phyloP scores from a whole-genome alignment of 2,329 filamentous ascomycete genomes.

The Furcasterigmium sp. region DNA sequence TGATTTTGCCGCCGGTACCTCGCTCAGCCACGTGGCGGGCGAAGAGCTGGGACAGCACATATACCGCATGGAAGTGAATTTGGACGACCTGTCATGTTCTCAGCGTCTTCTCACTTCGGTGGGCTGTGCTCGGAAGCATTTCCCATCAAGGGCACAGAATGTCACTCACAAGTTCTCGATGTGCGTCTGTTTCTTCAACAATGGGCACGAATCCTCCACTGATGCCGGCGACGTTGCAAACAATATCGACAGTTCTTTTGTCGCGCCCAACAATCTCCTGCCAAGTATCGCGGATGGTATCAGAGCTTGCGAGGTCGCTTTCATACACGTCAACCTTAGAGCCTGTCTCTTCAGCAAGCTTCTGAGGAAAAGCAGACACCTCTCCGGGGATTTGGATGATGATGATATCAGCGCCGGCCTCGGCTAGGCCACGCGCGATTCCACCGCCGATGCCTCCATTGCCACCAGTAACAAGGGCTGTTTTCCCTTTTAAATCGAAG shows the following conservation, averaged over 20 bases:
- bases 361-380: slow-evolving; percentile 4
- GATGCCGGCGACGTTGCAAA: slow-evolving; percentile 13
- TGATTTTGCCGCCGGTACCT: slow-evolving; percentile 11
- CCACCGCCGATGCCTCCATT: not conserved
- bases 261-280: slow-evolving; percentile 6
- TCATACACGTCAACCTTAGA: slow-evolving; percentile 5
- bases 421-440: not conserved
- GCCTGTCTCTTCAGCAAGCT: slow-evolving; percentile 5
- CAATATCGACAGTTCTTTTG: slow-evolving; percentile 9
- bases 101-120: too few relatives aligned
- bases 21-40: slow-evolving; percentile 10
- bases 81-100: not conserved
- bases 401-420: slow-evolving; percentile 2
- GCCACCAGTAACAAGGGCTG: not conserved
- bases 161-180: slow-evolving; percentile 1
- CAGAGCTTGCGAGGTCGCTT: slow-evolving; percentile 5
- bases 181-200: slow-evolving; percentile 10
- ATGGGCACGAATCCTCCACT: slow-evolving; percentile 10
- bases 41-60: slow-evolving; percentile 8
- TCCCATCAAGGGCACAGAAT: not conserved
- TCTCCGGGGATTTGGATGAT: slow-evolving; percentile 11
- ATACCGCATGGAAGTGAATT: slow-evolving; percentile 9
- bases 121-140: not conserved
- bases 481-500: not conserved
- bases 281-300: slow-evolving; percentile 3